phyloP scores from a whole-genome alignment of 2,329 filamentous ascomycete species.

The Botrytis pseudocinerea region DNA sequence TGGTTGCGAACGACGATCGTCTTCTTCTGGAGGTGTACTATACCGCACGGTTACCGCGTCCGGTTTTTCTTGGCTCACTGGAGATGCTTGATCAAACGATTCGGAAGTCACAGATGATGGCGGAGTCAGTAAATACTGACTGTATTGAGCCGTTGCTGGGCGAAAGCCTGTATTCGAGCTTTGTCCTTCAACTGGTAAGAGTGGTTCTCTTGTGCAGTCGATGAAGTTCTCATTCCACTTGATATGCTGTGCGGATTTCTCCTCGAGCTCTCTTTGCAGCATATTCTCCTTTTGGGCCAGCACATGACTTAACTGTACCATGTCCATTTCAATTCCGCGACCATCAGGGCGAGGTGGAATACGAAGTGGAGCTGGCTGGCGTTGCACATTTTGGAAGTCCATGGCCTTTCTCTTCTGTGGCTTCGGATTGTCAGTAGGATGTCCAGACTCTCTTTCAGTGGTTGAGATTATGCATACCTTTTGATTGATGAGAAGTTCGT shows the following conservation, averaged over 20 bases:
- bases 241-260: constrained; percentile 82
- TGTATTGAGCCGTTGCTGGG: constrained; percentile 64
- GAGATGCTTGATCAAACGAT: constrained; percentile 41
- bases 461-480: constrained; percentile 63
- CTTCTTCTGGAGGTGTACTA: constrained; percentile 38
- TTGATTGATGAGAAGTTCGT: constrained; percentile 92
- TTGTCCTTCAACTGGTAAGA: constrained; percentile 74
- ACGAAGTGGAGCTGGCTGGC: constrained; percentile 65
- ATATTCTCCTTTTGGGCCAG: constrained; percentile 79
- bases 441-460: not conserved
- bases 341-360: constrained; percentile 69
- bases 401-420: constrained; percentile 70
- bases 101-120: constrained; percentile 49
- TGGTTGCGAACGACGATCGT: constrained; percentile 45
- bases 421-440: constrained; percentile 41
- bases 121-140: constrained; percentile 66
- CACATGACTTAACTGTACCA: constrained; percentile 74
- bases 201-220: constrained; percentile 81
- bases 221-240: constrained; percentile 90
- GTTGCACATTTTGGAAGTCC: constrained; percentile 58
- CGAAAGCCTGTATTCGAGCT: constrained; percentile 64
- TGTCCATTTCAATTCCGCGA: constrained; percentile 73
- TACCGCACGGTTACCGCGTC: constrained; percentile 34
- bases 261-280: constrained; percentile 79
- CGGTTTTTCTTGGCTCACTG: constrained; percentile 32